Conservation (phyloP, 2,329 filamentous ascomycete species). For the Monosporascus sp. region DNA sequence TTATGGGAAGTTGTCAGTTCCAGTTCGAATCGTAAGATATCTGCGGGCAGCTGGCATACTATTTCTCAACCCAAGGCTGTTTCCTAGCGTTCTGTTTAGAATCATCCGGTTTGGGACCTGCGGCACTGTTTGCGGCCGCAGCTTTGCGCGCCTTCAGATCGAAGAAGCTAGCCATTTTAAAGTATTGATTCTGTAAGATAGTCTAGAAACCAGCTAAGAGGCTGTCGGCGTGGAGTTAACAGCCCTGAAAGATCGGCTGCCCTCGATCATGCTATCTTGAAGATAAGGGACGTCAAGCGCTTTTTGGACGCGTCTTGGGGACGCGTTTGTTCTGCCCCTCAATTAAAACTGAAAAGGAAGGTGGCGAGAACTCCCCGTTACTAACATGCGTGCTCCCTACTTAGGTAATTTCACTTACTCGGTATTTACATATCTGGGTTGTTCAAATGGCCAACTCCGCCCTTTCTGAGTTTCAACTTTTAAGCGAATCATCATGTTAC, state of each 20-base stretch:
- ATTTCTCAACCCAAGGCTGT: constrained; percentile 99
- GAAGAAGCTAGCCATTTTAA: constrained; percentile 82
- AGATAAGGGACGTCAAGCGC: neutral
- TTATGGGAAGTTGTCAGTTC: constrained; percentile 35
- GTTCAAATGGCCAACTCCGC: too few species aligned
- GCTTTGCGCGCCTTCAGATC: constrained; percentile 88
- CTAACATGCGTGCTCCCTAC: neutral
- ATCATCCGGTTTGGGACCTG: constrained; percentile 60
- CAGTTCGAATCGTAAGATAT: neutral
- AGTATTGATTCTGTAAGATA: neutral
- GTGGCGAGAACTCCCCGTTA: constrained; percentile 4
- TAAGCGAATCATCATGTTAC: too few species aligned
- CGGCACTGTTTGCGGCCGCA: constrained; percentile 56
- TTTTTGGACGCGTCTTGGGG: constrained; percentile 10
- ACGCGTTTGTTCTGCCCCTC: constrained; percentile 16
- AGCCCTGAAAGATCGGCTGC: neutral
- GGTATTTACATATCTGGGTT: too few species aligned
- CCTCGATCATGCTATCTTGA: neutral
- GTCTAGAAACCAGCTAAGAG: neutral
- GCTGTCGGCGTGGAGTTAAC: neutral
- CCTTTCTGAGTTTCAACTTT: too few species aligned
- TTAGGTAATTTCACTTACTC: too few species aligned
- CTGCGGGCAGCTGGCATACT: constrained; percentile 51
- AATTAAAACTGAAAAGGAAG: constrained; percentile 17
- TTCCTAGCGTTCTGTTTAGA: constrained; percentile 59